Conservation (phyloP, 306 rosid genomes). For the Ceratonia siliqua region DNA sequence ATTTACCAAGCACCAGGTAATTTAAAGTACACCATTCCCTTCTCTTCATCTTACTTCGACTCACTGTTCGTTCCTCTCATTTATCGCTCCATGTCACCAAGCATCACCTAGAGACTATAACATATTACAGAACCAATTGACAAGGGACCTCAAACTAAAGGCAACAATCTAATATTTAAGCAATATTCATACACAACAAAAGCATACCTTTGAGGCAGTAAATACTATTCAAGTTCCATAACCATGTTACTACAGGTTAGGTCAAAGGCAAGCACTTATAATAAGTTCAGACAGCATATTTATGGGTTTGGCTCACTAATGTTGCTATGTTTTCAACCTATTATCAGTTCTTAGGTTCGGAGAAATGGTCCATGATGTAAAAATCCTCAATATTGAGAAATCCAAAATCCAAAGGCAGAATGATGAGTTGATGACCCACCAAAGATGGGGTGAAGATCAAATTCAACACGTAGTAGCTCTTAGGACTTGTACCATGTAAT, state of each 20-base stretch:
- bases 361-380: not conserved
- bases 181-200: not conserved
- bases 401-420: slow-evolving; percentile 19
- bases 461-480: not conserved
- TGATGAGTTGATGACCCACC: slow-evolving; percentile 18
- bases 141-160: not conserved
- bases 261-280: not conserved
- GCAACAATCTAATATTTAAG: not conserved
- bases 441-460: not conserved
- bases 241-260: slow-evolving; percentile 10
- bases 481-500: not conserved
- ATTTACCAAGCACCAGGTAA: slow-evolving; percentile 2
- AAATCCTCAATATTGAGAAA: not conserved
- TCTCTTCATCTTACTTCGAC: not conserved
- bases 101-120: slow-evolving; percentile 7
- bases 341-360: not conserved
- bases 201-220: not conserved
- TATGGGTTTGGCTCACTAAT: not conserved
- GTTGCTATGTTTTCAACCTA: slow-evolving; percentile 4
- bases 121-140: not conserved
- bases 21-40: not conserved
- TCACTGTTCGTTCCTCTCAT: slow-evolving; percentile 3
- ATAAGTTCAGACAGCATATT: not conserved
- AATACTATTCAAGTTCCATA: slow-evolving; percentile 11
- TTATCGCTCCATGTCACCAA: slow-evolving; percentile 2